Base-by-base conservation (phyloP, 306 rosid species). In the Quillaja saponaria region DNA sequence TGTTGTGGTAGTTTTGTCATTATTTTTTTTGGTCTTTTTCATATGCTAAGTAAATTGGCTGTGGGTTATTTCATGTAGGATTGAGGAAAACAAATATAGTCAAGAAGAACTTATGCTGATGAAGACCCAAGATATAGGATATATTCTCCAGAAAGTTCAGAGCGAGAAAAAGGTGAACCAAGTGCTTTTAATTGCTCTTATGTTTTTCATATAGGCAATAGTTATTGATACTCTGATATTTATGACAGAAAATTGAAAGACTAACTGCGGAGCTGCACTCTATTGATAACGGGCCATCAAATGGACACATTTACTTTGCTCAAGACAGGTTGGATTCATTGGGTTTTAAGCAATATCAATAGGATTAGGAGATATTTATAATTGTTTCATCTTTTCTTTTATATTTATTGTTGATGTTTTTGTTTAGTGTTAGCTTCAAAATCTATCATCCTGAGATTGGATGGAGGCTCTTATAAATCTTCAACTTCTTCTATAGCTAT, bases 71-170 rank as follows among this genome's bases (percentile, higher is more conserved):
- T 20, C 8, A 31, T 46, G 28, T 74, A 91, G 96, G 84, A 79
- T 74, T 77, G 74, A 78, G 52, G 92, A 85, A 12, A 82, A 84
- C 69, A 88, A 84, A 74, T 86, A 86, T 14, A 82, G 76, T 65
- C 72, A 82, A 3, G 98, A 88, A 25, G 87, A 86, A 70, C 85
- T 88, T 34, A 61, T 81, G 76, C 69, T 88, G 58, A 88, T 91
- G 95, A 88, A 88, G 78, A 80, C 92, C 35, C 96, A 86, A 58
- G 95, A 88, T 75, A 81, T 79, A 10, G 95, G 92, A 40, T 91
- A 91, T 69, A 61, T 88, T 59, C 87, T 86, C 67, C 95, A 79
- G 72, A 86, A 82, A 71, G 15, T 72, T 66, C 96, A 82, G 78
- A 88, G 91, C 64, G 96, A 88, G 75, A 88, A 75, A 73, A 88